These are phyloP conservation scores for Acephala macrosclerotiorum DNA, from an alignment of 2,329 filamentous ascomycete species.

Conservation along the genomic window DNA sequence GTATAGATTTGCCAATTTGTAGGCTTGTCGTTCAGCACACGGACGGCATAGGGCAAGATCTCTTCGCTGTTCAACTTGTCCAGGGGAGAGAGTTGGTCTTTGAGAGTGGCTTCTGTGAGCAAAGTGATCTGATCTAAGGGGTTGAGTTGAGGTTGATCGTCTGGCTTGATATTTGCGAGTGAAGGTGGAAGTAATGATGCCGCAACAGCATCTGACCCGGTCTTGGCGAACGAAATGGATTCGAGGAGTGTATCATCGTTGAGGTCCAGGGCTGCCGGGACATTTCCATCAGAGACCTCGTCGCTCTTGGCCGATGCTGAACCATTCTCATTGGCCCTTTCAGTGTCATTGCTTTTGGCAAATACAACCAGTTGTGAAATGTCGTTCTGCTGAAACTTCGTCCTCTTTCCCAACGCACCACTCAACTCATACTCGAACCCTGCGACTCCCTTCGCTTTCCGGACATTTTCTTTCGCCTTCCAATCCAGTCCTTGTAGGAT, in stretches of 20 bases:
- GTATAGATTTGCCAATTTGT: constrained; percentile 99
- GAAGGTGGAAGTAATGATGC: constrained; percentile 62
- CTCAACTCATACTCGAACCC: constrained; percentile 83
- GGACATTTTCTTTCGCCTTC: constrained; percentile 75
- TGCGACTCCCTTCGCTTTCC: constrained; percentile 70
- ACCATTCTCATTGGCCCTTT: constrained; percentile 29
- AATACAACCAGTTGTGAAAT: constrained; percentile 91
- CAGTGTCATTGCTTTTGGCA: constrained; percentile 70
- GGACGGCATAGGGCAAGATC: constrained; percentile 86
- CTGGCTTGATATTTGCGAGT: constrained; percentile 73
- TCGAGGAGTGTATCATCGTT: constrained; percentile 96
- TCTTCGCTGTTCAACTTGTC: constrained; percentile 93
- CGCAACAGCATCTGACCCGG: constrained; percentile 43
- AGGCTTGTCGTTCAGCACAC: constrained; percentile 86
- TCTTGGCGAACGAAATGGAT: constrained; percentile 77
- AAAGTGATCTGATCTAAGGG: constrained; percentile 91
- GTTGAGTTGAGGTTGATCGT: constrained; percentile 81
- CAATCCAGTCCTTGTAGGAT: constrained; percentile 84
- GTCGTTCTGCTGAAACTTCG: constrained; percentile 79
- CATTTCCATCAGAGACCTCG: not conserved
- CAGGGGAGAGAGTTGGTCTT: constrained; percentile 83
- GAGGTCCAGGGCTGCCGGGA: constrained; percentile 75
- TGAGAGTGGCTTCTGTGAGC: constrained; percentile 86
- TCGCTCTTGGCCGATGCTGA: constrained; percentile 43
- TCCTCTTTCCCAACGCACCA: constrained; percentile 85